A percentile compares a stretch with the other conserved stretches of the same genome.
Conservation (phyloP, 208 protist genomes). For the Trypanosomatidae sp. region DNA sequence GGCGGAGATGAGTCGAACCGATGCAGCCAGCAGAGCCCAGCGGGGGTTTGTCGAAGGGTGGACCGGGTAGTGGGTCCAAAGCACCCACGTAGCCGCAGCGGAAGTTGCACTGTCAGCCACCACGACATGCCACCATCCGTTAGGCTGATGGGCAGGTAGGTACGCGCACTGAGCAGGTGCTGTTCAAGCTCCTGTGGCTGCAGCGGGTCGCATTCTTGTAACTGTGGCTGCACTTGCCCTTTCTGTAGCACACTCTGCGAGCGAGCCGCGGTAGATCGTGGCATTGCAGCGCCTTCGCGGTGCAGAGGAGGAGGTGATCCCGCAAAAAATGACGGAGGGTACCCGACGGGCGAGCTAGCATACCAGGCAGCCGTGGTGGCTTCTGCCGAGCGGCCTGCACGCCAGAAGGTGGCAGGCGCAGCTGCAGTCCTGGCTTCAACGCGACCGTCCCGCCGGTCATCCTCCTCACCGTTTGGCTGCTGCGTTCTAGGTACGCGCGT, state of each 20-base stretch:
- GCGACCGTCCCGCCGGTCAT: not conserved
- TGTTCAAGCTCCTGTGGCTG: not conserved
- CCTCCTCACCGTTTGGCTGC: not conserved
- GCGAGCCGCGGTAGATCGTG: not conserved
- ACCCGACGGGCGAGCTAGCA: not conserved
- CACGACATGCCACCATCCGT: constrained; percentile 40
- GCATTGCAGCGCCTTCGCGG: not conserved
- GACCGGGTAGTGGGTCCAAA: constrained; percentile 24
- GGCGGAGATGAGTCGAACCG: not conserved
- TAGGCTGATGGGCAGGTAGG: constrained; percentile 29
- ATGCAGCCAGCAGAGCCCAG: constrained; percentile 21
- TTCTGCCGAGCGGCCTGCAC: not conserved
- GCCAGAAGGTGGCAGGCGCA: not conserved
- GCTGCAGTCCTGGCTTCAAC: not conserved
- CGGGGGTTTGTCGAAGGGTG: constrained; percentile 20
- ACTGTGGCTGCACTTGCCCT: not conserved
- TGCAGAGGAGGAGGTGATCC: not conserved
- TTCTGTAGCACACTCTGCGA: not conserved
- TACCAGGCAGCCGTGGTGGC: not conserved
- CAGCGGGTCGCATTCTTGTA: not conserved
- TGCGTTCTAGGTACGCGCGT: not conserved
- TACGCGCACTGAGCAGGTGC: constrained; percentile 1
- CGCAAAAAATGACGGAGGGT: not conserved
- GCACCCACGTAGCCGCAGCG: constrained; percentile 32
- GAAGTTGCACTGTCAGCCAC: constrained; percentile 28